Evolutionary conservation across 257 asterid species (phyloP), one percentile per base, ranked within the genome.

Genomic region (Salvia rosmarinus): DNA sequence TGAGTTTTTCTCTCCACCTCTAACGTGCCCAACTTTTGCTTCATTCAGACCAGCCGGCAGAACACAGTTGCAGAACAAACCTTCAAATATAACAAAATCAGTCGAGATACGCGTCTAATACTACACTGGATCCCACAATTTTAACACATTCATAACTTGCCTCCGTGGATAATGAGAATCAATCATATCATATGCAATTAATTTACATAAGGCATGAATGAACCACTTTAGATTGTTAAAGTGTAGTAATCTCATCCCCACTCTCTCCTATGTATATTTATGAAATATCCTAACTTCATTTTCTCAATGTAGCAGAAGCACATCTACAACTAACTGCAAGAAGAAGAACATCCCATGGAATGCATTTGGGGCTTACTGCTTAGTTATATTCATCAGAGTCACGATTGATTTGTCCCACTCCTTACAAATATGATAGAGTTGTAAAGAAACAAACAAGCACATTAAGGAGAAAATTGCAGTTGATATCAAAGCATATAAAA

Each of bases 1-100:
- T 9, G 17, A 44, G 56, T n/a, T 75, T 73, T 70, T 60, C 9
- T 81, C 88, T 68, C 82, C 85, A 6, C 74, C 84, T 71, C 79
- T 80, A 51, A 84, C 79, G 57, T 79, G 84, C 42, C 85, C 79
- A 59, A 88, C 83, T 76, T 84, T 88, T 4, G 78, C 82, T 78
- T 85, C 95, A 51, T 85, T 85, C 81, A 86, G 23, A 40, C 89
- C 85, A 28, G 83, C 84, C 10, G 95, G 95, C 30, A 86, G 89
- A 66, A 88, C 92, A 55, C 92, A 88, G 58, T 86, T 88, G 85
- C 90, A 86, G 75, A 88, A 81, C 63, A 83, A 77, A 71, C 95
- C 92, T 88, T 61, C 84, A 78, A 55, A 81, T n/a, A 71, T 25
- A 25, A 1, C 17, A 20, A 7, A 10, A 54, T 54, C 25, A 54